Base-by-base conservation (phyloP, 2,329 filamentous ascomycete species). In the Aspergillus ochraceus region DNA sequence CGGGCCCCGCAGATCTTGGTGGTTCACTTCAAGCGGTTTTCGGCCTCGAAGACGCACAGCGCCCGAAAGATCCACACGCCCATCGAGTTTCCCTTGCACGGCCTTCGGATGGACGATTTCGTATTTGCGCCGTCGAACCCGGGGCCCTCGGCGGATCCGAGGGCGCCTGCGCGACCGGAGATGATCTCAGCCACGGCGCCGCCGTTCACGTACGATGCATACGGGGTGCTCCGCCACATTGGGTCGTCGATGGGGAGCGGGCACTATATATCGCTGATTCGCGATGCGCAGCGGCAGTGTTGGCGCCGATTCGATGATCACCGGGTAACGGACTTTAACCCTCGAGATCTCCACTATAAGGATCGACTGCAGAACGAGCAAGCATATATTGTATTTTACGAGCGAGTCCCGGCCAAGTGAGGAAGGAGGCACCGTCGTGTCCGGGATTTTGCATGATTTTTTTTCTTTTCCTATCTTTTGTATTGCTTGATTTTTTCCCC, bases 181-280 rank as follows among this genome's bases (percentile, higher is more conserved):
- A 74, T 39, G 76, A 81, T 53, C 79, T 84, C 58, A 74, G 81
- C 68, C 55, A 78, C 68, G 57, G 78, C 71, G 55, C 73, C 74
- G 0, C 88, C 90, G 0, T 92, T 90, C 70, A 79, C 81, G 5
- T 99, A 97, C 74, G 89, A 96, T 70, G 88, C 90, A 55, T 97
- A 96, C 72, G 94, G 88, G 2, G 89, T 97, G 6, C 86, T 96
- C 56, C 83, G 90, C 62, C 93, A 97, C 73, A 76, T 85, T 4
- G 93, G 93, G 22, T 78, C 79, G 1, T 86, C 83, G 1, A 80
- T 90, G 55, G 84, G 86, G 42, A 86, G 85, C 54, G 93, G 93
- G 0, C 93, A 97, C 76, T 97, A 97, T 74, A 88, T 89, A 55
- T 84, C 88, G 3, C 87, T 90, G 59, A 85, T 90, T 61, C 84